Evolutionary conservation across 257 asterid species (phyloP), one percentile per base, ranked within the genome.

Genomic region (Orobanche coerulescens): DNA sequence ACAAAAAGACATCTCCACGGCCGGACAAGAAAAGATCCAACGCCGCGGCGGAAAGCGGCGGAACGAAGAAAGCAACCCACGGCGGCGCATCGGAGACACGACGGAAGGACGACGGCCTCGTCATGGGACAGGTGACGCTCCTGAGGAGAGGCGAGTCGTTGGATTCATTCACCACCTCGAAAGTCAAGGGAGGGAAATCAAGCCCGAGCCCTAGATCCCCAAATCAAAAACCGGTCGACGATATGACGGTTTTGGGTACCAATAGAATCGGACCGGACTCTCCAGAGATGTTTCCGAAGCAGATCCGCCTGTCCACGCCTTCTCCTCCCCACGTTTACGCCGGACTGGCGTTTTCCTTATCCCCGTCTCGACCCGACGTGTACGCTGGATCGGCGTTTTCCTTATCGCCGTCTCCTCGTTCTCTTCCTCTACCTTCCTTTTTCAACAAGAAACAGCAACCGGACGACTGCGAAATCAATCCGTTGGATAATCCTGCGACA

Each of bases 311-410:
- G 10, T 58, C 68, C 1, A 64, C 74, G 62, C 71, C 55, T 73
- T 56, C 68, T 0, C 31, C 48, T 12, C 39, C 68, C 22, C 78
- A 79, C 62, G 58, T 78, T 2, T 86, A 86, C 67, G 95, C 95
- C 48, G 95, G 95, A 43, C 80, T 93, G 25, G 90, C 81, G 23
- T 82, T 59, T 51, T 57, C 74, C 14, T 59, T 66, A 7, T 87
- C 95, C 40, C 95, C 95, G 5, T 79, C 95, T 53, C 95, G n/a
- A n/a, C 39, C 68, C 22, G 79, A 79, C 62, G 58, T 78, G 3
- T 86, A 86, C 67, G 95, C 95, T 43, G 95, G 95, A 43, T 82
- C 95, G 25, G 90, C 81, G 23, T 82, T 59, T 51, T 57, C 74
- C 14, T 59, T 66, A 7, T 87, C 95, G 44, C 95, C 95, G 5